These are phyloP conservation scores for Fusarium buxicola DNA, from an alignment of 2,329 filamentous ascomycete species.

Conservation along the genomic window DNA sequence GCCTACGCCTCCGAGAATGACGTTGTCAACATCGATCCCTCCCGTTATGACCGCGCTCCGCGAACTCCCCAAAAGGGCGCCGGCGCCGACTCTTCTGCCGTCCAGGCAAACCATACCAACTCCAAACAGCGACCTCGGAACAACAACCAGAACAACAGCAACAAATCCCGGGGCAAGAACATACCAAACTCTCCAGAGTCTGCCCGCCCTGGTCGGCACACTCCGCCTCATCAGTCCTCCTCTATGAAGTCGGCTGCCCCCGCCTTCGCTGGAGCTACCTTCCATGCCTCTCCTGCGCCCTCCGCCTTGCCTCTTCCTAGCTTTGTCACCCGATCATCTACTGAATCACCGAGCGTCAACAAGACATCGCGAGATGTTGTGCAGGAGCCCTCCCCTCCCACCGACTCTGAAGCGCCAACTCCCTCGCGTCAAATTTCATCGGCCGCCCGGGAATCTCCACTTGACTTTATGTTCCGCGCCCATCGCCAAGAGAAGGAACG, in stretches of 20 bases:
- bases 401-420: constrained; percentile 63
- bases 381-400: constrained; percentile 63
- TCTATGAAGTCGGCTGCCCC: constrained; percentile 61
- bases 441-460: constrained; percentile 72
- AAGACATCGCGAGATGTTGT: constrained; percentile 52
- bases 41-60: constrained; percentile 51
- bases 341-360: constrained; percentile 65
- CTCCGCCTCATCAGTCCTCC: constrained; percentile 55
- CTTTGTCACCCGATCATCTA: constrained; percentile 81
- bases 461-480: constrained; percentile 91
- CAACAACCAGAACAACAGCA: constrained; percentile 25
- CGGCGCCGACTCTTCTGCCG: constrained; percentile 52
- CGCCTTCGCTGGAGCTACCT: constrained; percentile 91
- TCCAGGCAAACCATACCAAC: constrained; percentile 41
- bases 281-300: constrained; percentile 93
- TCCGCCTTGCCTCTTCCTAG: constrained; percentile 91
- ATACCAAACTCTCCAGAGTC: constrained; percentile 56
- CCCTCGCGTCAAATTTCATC: constrained; percentile 54
- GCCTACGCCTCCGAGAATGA: constrained; percentile 72
- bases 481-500: constrained; percentile 81
- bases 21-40: constrained; percentile 47
- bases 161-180: constrained; percentile 50
- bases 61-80: constrained; percentile 61
- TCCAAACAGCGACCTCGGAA: constrained; percentile 48
- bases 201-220: constrained; percentile 56